Percentiles rank a stretch among this genome's conserved stretches.
phyloP scores from a whole-genome alignment of 495 filamentous ascomycete species.

The Astrothelium macrocarpum region DNA sequence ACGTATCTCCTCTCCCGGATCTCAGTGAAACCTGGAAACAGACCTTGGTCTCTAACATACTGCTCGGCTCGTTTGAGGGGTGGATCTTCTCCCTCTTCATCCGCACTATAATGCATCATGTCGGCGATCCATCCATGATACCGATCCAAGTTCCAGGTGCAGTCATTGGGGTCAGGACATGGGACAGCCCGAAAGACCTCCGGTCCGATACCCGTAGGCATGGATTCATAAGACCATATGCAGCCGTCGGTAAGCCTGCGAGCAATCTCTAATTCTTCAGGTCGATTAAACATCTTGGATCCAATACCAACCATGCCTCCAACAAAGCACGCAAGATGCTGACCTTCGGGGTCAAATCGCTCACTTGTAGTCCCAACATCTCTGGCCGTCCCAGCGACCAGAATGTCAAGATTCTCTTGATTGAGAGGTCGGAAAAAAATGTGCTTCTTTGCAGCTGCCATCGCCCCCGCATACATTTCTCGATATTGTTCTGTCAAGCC shows the following conservation, averaged over 20 bases:
- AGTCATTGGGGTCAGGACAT: slow-evolving; percentile 39
- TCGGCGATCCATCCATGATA: neutral
- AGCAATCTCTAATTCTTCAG: slow-evolving; percentile 44
- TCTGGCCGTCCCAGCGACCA: slow-evolving; percentile 29
- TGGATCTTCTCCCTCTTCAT: neutral
- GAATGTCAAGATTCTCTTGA: slow-evolving; percentile 31
- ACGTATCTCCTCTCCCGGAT: slow-evolving; percentile 9
- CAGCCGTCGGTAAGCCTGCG: slow-evolving; percentile 74
- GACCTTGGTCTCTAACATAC: neutral
- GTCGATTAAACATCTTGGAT: slow-evolving; percentile 46
- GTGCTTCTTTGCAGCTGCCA: slow-evolving; percentile 29
- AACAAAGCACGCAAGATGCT: slow-evolving; percentile 31
- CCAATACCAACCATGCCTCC: slow-evolving; percentile 35
- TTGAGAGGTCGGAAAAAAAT: slow-evolving; percentile 41
- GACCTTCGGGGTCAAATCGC: slow-evolving; percentile 30
- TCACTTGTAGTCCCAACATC: slow-evolving; percentile 16
- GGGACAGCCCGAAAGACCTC: slow-evolving; percentile 43
- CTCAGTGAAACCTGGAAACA: slow-evolving; percentile 7
- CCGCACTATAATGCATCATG: neutral
- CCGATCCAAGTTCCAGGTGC: slow-evolving; percentile 33
- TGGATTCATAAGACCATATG: slow-evolving; percentile 81
- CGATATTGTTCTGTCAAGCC: slow-evolving; percentile 30
- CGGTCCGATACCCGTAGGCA: slow-evolving; percentile 61
- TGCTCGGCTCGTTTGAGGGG: neutral
- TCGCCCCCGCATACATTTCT: slow-evolving; percentile 33